Base-by-base conservation (phyloP, 1,139 yeast species). In the Pichia sp. region DNA sequence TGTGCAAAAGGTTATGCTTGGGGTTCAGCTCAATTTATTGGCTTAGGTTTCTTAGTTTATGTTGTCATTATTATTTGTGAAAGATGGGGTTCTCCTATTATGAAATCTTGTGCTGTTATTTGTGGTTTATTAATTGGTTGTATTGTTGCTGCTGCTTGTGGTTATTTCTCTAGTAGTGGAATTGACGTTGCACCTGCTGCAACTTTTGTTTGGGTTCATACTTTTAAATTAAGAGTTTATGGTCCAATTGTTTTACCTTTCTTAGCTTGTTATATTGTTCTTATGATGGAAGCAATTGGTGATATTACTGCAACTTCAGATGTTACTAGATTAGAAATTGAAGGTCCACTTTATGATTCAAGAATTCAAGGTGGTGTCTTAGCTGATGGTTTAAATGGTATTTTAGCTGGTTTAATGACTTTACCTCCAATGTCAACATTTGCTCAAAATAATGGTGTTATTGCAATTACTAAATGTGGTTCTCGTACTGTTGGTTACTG, bases 381-480 rank as follows among this genome's bases (percentile, higher is more conserved):
- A 42, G 94, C 94, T 29, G 96, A 87, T 63, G 84, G 86, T 47
- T 54, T 80, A 51, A 80, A 76, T 59, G 92, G 95, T 48, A 57
- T 83, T 30, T 55, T 87, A 7, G 82, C 94, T 6, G 89, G 89
- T 22, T 71, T 87, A 46, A 71, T 77, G 71, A 82, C 89, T 12
- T 70, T 84, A 49, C 83, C 95, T 38, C 95, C 96, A 47, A 73
- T 87, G 78, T 80, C 92, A 16, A 82, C 92, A 0, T 87, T 87
- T 69, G 96, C 96, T 12, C 96, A 87, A 65, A 89, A 87, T 67
- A 89, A 89, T 62, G 96, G 96, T 69, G 95, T 87, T 50, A 87
- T 89, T 54, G 82, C 95, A 35, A 74, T 87, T 60, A 87, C 96
- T 42, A 87, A 86, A 61, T 87, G 95, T 68, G 96, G 96, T 45